Base-by-base conservation (phyloP, 495 filamentous ascomycete species). In the Podospora didyma region DNA sequence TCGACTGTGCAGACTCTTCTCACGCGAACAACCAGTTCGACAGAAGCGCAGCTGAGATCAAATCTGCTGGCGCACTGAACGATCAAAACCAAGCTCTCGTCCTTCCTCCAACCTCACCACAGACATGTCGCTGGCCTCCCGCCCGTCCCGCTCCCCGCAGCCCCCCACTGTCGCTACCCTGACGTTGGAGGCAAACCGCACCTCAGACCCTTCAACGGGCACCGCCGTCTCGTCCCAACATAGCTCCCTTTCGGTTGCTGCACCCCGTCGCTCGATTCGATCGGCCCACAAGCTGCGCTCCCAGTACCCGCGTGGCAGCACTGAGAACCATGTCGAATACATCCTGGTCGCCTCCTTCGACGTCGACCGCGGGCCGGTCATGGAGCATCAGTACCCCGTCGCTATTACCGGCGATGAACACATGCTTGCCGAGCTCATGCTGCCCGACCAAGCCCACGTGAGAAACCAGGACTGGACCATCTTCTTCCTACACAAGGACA, bases 261-360 rank as follows among this genome's bases (percentile, higher is more conserved):
- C 45, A 26, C 75, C 50, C 54, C 77, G 54, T 58, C 79, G 68
- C 57, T 74, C 46, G 57, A 66, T 69, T 69, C 73, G 76, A 64
- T 75, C 66, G 16, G 61, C 64, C 22, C 69, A 73, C 49, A 83
- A 73, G 60, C 73, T 89, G 65, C 89, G 86, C 60, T 93, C 92
- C 42, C 92, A 97, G 67, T 97, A 97, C 68, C 91, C 92, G 1
- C 78, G 83, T 10, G 85, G 90, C 53, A 84, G 73, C 42, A 68
- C 81, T 31, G 92, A 96, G 71, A 91, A 89, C 59, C 94, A 99
- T 86, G 94, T 99, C 67, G 94, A 97, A 69, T 99, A 97, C 67
- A 97, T 99, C 53, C 79, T 99, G n/a, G 95, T 99, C 49, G 94
- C 94, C 0, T 94, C 92, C 2, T 99, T 99, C 71, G 90, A 97